Base-by-base conservation (phyloP, 2,329 filamentous ascomycete species). In the Cercospora citrullina region DNA sequence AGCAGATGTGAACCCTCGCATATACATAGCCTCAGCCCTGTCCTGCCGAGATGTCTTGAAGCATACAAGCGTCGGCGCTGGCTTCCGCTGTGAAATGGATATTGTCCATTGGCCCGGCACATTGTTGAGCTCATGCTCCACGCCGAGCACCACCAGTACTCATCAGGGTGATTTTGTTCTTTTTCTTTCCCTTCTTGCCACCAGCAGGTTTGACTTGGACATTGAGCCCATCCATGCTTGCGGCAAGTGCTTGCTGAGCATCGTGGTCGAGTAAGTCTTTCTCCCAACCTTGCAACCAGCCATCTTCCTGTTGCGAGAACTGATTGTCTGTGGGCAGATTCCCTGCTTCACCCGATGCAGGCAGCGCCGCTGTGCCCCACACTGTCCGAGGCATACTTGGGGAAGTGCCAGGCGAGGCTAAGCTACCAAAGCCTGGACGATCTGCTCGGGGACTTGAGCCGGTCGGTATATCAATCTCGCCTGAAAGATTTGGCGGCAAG, bases 201-300 rank as follows among this genome's bases (percentile, higher is more conserved):
- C 80, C 81, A 1, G 87, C 79, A 58, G 87, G 72, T 57, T 81
- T 79, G 63, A 86, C 64, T 21, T 68, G 64, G 5, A 70, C 63
- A n/a, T 65, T 65, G 6, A 70, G 45, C 4, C 68, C 69, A 18
- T 70, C 67, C 70, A 72, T 68, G 55, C 66, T 68, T 9, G 67
- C 66, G 6, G 61, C 57, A 28, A 72, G 60, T 18, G 66, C 69
- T 26, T 69, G 65, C 57, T 71, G 83, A 60, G 87, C 83, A 62
- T 93, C 90, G 65, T 92, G 89, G 1, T 87, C 85, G 14, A 88
- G 83, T 16, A 96, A 77, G 66, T 97, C 87, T 66, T 90, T 89
- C 75, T 96, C 92, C 90, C 90, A 92, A 1, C 90, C 92, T 73
- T 91, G 89, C 16, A 94, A 82, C 94, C 94, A 97, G 0, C 94